Percentiles rank a stretch among this genome's conserved stretches.
phyloP scores from a whole-genome alignment of 176 grass and related monocot species.

The Carex pumila region DNA sequence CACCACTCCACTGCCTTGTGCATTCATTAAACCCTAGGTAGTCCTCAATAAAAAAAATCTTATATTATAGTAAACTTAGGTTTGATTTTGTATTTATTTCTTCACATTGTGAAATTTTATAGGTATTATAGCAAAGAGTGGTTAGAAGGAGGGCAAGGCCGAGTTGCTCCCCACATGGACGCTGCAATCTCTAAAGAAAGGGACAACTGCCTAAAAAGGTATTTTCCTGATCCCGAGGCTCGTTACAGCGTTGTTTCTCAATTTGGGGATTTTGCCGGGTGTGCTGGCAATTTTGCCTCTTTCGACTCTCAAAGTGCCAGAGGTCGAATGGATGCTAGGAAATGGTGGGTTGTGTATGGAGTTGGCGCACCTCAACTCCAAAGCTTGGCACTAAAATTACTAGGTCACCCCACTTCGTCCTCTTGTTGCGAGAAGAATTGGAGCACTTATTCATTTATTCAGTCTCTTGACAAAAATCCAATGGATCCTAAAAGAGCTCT shows the following conservation, averaged over 20 bases:
- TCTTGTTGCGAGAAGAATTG: constrained; percentile 15
- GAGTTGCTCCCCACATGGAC: constrained; percentile 1
- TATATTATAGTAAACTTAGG: not conserved
- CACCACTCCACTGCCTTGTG: constrained; percentile 5
- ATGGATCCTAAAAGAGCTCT: not conserved
- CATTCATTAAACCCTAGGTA: constrained; percentile 19
- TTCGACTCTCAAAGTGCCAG: not conserved
- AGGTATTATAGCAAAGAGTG: constrained; percentile 14
- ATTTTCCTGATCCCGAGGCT: not conserved
- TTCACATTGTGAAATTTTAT: not conserved
- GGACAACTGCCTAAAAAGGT: constrained; percentile 13
- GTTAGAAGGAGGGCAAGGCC: constrained; percentile 6
- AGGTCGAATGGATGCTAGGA: constrained; percentile 1
- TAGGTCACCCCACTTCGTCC: constrained; percentile 2
- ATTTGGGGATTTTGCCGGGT: constrained; percentile 1
- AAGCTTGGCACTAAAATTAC: not conserved
- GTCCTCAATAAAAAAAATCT: not conserved
- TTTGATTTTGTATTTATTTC: not conserved
- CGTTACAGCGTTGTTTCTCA: not conserved
- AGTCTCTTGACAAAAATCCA: constrained; percentile 1
- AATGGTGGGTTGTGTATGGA: constrained; percentile 1
- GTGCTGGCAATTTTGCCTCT: not conserved
- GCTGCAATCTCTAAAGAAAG: not conserved
- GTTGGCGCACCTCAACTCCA: not conserved
- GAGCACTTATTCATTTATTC: constrained; percentile 17